phyloP scores from a whole-genome alignment of 306 rosid genomes.

The Pueraria montana region DNA sequence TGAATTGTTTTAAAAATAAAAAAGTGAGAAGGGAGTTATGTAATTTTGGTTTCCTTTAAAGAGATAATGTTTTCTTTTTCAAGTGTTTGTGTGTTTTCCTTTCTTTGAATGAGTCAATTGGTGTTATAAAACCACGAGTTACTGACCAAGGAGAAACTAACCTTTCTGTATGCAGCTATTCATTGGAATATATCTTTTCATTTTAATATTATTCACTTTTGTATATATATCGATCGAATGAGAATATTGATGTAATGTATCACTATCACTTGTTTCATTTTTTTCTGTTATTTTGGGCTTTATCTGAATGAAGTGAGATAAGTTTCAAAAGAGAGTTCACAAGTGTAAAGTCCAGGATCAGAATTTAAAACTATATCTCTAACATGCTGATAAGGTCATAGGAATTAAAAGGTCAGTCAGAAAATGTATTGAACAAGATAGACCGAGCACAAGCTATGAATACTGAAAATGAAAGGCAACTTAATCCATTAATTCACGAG shows the following conservation, averaged over 20 bases:
- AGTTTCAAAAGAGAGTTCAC: neutral
- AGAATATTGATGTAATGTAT: neutral
- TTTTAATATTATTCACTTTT: neutral
- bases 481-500: neutral
- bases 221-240: neutral
- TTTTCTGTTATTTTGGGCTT: neutral
- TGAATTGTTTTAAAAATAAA: neutral
- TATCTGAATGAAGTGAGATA: conserved; percentile 6
- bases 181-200: neutral
- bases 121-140: neutral
- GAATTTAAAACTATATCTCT: neutral
- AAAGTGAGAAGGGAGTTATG: neutral
- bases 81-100: neutral
- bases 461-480: too few relatives aligned
- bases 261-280: neutral
- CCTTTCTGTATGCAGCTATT: neutral
- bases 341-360: neutral
- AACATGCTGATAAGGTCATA: neutral
- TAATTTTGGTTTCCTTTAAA: neutral
- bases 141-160: neutral
- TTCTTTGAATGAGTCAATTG: neutral
- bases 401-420: neutral
- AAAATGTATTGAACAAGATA: too few relatives aligned
- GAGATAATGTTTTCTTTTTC: neutral
- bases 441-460: neutral